These are phyloP conservation scores for Monosporozyma solicola DNA, from an alignment of 805 yeast genomes.

Conservation along the genomic window DNA sequence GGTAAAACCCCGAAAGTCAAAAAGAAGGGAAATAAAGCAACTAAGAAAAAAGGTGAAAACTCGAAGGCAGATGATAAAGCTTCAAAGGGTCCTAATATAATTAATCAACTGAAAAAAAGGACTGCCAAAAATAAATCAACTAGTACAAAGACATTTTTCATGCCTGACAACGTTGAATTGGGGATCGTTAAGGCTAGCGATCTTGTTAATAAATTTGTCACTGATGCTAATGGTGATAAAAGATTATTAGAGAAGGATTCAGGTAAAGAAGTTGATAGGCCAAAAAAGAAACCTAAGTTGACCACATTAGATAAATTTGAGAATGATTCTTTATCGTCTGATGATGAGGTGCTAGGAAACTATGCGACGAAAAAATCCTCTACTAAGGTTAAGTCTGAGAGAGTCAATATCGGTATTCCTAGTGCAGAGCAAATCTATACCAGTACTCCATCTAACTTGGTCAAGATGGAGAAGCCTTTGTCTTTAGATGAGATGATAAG, in stretches of 20 bases:
- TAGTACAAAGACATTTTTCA: conserved; percentile 43
- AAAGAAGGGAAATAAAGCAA: conserved; percentile 10
- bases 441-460: neutral
- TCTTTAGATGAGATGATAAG: neutral
- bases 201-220: conserved; percentile 32
- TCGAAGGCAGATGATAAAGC: conserved; percentile 5
- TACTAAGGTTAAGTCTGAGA: neutral
- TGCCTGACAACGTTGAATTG: conserved; percentile 64
- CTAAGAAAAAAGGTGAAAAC: conserved; percentile 5
- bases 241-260: neutral
- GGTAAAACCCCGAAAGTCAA: conserved; percentile 25
- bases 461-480: neutral
- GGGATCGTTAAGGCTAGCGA: conserved; percentile 51
- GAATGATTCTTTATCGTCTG: conserved; percentile 8
- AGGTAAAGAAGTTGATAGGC: neutral
- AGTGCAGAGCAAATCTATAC: neutral
- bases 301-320: conserved; percentile 11
- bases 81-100: neutral
- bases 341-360: neutral
- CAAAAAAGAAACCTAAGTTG: neutral
- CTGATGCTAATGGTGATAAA: neutral
- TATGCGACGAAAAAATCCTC: neutral
- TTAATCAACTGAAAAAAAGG: conserved; percentile 7
- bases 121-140: conserved; percentile 8
- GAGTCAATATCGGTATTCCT: neutral